These are phyloP conservation scores for Psidium guajava DNA, from an alignment of 345 rosid species.

Conservation along the genomic window DNA sequence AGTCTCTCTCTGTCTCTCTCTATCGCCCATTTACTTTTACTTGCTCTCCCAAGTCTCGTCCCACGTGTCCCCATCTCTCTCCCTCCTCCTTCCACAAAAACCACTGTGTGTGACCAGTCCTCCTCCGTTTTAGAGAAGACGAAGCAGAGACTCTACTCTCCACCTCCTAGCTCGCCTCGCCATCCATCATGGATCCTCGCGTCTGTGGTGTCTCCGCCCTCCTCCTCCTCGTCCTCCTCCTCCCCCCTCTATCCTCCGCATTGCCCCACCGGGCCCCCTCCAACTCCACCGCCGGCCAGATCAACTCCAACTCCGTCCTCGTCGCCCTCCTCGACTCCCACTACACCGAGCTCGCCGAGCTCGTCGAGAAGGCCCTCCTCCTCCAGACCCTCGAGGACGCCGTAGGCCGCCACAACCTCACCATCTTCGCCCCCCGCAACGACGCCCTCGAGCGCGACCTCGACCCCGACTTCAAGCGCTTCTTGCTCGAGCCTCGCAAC, in stretches of 20 bases:
- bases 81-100: not conserved
- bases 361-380: conserved; percentile 86
- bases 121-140: not conserved
- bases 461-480: conserved; percentile 82
- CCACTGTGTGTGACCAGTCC: not conserved
- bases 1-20: too few relatives aligned
- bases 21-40: not conserved
- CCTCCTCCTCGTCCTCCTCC: too few relatives aligned
- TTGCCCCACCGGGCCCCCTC: too few relatives aligned
- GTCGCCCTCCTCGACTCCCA: conserved; percentile 94
- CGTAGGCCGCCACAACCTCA: conserved; percentile 70
- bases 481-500: conserved; percentile 87
- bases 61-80: not conserved
- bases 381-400: conserved; percentile 79
- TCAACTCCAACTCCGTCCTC: too few relatives aligned
- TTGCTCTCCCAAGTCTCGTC: not conserved
- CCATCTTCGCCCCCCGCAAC: conserved; percentile 88
- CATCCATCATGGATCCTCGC: conserved; percentile 35
- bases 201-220: conserved; percentile 45
- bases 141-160: not conserved
- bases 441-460: conserved; percentile 77
- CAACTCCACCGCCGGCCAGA: too few relatives aligned
- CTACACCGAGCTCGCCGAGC: conserved; percentile 84
- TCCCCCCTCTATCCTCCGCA: too few relatives aligned
- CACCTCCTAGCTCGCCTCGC: not conserved